Base-by-base conservation (phyloP, 257 asterid species). In the Primulina eburnea region DNA sequence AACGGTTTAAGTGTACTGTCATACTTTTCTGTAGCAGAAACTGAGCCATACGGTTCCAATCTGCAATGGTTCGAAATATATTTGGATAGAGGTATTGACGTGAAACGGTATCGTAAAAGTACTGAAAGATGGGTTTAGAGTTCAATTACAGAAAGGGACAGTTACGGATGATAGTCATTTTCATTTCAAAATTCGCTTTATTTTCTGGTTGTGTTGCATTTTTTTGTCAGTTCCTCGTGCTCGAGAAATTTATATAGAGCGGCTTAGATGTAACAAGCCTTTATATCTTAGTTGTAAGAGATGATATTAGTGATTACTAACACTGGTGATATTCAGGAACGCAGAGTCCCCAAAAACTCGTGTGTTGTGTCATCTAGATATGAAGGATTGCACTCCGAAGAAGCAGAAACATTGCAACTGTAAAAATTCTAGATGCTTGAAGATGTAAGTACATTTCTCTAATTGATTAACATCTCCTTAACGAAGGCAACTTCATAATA, bases 391-490 rank as follows among this genome's bases (percentile, higher is more conserved):
- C 71, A 84, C 88, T 71, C 95, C 91, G 14, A 88, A 83, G 83
- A 90, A 83, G 78, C 84, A 71, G 82, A 88, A 88, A 81, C 88
- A 81, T 63, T 90, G 97, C 77, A 88, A 77, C 62, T 90, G 97
- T 73, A 88, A 77, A 79, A 86, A 78, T 62, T 88, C 95, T 1
- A 83, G 86, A 67, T 90, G 97, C 83, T 80, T 90, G 78, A 90
- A 90, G 80, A 50, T 88, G 95, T 88, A 83, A 86, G 95, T 82
- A 55, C 56, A 72, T 9, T 73, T 26, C 35, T 33, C 47, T 11
- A 6, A 7, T 63, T 56, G 29, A 24, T 72, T 35, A 62, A 37
- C 34, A 16, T 65, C 63, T 65, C 14, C 72, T 52, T 62, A 24
- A 20, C 7, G n/a, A 2, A 17, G n/a, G 18, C 43, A 18, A 9